Percentiles rank a stretch among this genome's conserved stretches.
Conservation (phyloP, 768 basidiomycete species). For the Botryobasidium botryosum region DNA sequence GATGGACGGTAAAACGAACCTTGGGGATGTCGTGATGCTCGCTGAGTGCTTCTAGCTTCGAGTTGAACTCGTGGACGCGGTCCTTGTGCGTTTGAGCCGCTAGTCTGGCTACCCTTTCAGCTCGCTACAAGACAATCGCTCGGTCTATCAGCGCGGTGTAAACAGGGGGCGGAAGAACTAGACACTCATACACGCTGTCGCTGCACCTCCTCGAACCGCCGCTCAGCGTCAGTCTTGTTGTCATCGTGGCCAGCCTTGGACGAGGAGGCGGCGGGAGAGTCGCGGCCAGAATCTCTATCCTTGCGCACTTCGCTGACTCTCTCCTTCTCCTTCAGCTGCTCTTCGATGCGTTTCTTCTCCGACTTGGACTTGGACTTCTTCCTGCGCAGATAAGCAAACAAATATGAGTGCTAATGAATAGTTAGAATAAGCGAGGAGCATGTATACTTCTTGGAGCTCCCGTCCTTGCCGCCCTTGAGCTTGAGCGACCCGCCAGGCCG, state of each 20-base stretch:
- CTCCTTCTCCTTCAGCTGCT: constrained; percentile 34
- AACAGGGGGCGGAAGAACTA: background rate
- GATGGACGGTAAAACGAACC: too few relatives aligned
- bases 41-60: constrained; percentile 68
- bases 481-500: constrained; percentile 79
- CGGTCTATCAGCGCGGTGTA: background rate
- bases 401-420: background rate
- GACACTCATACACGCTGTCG: constrained; percentile 49
- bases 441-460: constrained; percentile 62
- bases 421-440: background rate
- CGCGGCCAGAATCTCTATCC: background rate
- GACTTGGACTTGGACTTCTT: constrained; percentile 63
- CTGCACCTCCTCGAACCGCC: constrained; percentile 77
- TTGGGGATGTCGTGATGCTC: constrained; percentile 95
- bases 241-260: constrained; percentile 17
- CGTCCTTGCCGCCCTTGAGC: constrained; percentile 68
- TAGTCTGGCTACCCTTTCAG: constrained; percentile 53
- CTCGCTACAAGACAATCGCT: constrained; percentile 32
- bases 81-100: constrained; percentile 87
- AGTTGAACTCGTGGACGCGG: constrained; percentile 78
- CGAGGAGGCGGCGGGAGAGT: background rate
- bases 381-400: constrained; percentile 23
- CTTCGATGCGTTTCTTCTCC: constrained; percentile 34
- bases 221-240: constrained; percentile 73
- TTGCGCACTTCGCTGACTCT: background rate